Conservation (phyloP, 495 filamentous ascomycete species). For the Trichoderma orchidacearum region DNA sequence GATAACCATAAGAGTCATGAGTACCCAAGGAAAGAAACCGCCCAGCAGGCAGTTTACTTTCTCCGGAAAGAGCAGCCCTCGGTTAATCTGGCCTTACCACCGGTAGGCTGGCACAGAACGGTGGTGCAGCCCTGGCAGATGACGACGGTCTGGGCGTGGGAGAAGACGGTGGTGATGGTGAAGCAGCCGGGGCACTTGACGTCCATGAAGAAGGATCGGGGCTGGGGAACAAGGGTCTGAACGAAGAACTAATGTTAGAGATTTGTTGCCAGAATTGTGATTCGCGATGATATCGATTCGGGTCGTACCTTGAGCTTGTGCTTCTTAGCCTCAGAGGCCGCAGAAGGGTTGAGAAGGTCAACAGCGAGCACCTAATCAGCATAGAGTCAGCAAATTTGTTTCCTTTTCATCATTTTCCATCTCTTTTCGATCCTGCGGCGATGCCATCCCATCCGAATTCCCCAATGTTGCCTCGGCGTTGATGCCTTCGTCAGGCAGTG, state of each 20-base stretch:
- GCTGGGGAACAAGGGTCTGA: conserved; percentile 83
- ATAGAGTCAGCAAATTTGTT: conserved; percentile 22
- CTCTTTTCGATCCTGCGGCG: neutral
- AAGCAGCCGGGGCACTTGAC: conserved; percentile 99
- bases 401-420: neutral
- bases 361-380: conserved; percentile 85
- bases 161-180: conserved; percentile 99
- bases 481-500: conserved; percentile 1
- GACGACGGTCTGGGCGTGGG: conserved; percentile 98
- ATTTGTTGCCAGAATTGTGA: neutral
- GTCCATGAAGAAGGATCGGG: conserved; percentile 99
- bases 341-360: conserved; percentile 97
- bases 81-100: conserved; percentile 89
- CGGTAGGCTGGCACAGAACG: conserved; percentile 95
- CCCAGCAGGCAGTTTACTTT: conserved; percentile 61
- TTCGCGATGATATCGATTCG: neutral
- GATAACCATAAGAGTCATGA: conserved; percentile 25
- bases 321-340: conserved; percentile 90
- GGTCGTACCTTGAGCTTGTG: conserved; percentile 98
- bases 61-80: conserved; percentile 99
- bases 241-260: neutral
- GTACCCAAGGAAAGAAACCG: conserved; percentile 31
- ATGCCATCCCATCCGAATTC: neutral
- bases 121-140: conserved; percentile 97
- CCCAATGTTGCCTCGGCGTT: neutral